These are phyloP conservation scores for Gossypium herbaceum DNA, from an alignment of 345 rosid genomes.

Conservation along the genomic window DNA sequence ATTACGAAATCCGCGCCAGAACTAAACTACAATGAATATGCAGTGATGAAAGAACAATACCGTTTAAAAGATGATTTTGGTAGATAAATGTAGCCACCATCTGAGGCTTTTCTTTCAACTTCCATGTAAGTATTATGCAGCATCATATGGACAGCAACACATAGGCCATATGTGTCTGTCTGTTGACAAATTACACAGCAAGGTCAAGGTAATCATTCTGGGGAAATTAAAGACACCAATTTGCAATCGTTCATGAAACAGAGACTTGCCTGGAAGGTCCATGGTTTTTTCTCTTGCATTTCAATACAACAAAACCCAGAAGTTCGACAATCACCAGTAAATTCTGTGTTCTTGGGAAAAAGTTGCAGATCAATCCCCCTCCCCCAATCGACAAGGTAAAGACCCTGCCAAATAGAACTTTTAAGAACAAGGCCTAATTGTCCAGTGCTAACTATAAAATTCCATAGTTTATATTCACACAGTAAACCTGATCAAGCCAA, in stretches of 20 bases:
- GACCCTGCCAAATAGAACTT: constrained; percentile 52
- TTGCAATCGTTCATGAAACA: constrained; percentile 13
- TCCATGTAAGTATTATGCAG: constrained; percentile 76
- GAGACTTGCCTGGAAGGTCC: constrained; percentile 80
- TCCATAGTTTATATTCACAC: not conserved
- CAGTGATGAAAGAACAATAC: constrained; percentile 27
- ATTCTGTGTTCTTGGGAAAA: constrained; percentile 55
- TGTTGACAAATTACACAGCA: constrained; percentile 25
- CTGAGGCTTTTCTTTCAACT: constrained; percentile 48
- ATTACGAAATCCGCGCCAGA: not conserved
- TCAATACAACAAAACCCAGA: constrained; percentile 88
- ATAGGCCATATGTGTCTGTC: constrained; percentile 85
- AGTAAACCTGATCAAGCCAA: constrained; percentile 69
- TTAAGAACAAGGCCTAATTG: constrained; percentile 1
- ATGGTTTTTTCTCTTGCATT: constrained; percentile 85
- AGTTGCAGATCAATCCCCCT: constrained; percentile 83
- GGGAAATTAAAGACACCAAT: constrained; percentile 6
- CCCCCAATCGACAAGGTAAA: constrained; percentile 96
- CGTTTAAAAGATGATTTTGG: constrained; percentile 70
- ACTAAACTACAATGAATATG: not conserved
- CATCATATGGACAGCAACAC: constrained; percentile 83
- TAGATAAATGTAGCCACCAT: constrained; percentile 42
- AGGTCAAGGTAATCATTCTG: constrained; percentile 6
- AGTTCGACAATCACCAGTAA: constrained; percentile 76
- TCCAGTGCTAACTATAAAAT: not conserved